Conservation (phyloP, 1,284 basidiomycete genomes). For the Stereum hirsutum region DNA sequence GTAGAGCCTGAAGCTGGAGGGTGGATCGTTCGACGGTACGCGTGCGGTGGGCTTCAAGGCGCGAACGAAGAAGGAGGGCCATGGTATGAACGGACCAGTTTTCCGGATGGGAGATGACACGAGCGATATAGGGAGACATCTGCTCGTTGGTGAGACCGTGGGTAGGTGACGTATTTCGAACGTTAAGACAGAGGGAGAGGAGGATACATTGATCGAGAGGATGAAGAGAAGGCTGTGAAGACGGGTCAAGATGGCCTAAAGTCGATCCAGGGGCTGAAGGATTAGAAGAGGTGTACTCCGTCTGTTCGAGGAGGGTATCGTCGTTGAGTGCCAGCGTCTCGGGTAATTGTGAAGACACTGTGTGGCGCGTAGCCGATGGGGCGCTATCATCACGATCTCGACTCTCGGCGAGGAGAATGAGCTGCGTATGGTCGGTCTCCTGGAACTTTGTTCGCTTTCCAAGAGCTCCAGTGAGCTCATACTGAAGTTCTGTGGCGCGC, state of each 20-base stretch:
- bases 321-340: constrained; percentile 85
- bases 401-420: constrained; percentile 91
- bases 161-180: constrained; percentile 79
- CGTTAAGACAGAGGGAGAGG: constrained; percentile 82
- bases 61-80: constrained; percentile 83
- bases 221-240: constrained; percentile 78
- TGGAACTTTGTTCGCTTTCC: constrained; percentile 95
- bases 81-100: constrained; percentile 96
- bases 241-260: constrained; percentile 69
- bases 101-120: constrained; percentile 77
- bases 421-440: constrained; percentile 76
- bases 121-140: constrained; percentile 83
- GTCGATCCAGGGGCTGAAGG: constrained; percentile 31
- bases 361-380: constrained; percentile 8
- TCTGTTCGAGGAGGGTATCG: constrained; percentile 93
- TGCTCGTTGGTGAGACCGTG: constrained; percentile 86
- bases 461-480: constrained; percentile 88
- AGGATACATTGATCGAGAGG: constrained; percentile 90
- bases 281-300: constrained; percentile 74
- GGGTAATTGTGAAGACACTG: constrained; percentile 37
- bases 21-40: constrained; percentile 87
- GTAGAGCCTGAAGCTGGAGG: constrained; percentile 85
- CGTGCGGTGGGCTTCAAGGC: constrained; percentile 79
- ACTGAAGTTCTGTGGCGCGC: constrained; percentile 71
- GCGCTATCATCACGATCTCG: constrained; percentile 35